Base-by-base conservation (phyloP, 106 monocot species). In the Dendrobium chrysotoxum region DNA sequence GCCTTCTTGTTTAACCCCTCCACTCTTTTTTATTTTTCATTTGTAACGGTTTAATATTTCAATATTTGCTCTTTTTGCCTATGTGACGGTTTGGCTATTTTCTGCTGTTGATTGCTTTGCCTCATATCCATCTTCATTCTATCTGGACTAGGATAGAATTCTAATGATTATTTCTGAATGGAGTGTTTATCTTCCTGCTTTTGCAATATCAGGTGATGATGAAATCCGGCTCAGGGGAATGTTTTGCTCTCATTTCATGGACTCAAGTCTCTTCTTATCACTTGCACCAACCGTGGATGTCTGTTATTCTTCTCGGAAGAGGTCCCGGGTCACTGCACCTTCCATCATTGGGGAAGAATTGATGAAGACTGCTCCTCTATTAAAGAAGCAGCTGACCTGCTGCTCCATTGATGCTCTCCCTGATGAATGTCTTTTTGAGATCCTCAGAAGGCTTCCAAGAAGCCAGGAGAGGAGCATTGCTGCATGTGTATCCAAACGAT, bases 341-440 rank as follows among this genome's bases (percentile, higher is more conserved):
- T 75, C 41, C 30, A 42, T 42, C 41, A 40, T 41, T n/a, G 68
- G 46, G 40, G 67, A 20, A 7, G 75, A 75, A 39, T 35, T 40
- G 71, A 45, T 64, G 50, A 39, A 21, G 17, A 75, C 39, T 41
- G 17, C 40, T 41, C 12, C 25, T 39, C 75, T 73, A 16, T 31
- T 18, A 10, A 26, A 61, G 23, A 72, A 80, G 16, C 61, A 64
- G 46, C 80, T 78, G 50, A 79, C 78, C 28, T 13, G 50, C 17
- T 77, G 77, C 66, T 85, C 87, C 8, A 87, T 96, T 18, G 93
- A 93, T 70, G 23, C 77, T 20, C 90, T 96, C 17, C 96, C 96
- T 18, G 93, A 96, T 12, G 96, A 93, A 78, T 93, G 91, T 82
- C 92, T 96, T 72, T 96, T 87, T 55, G 96, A 96, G 85, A 89